Evolutionary conservation across 208 protist species (phyloP).

Genomic region (Trypanosoma mega): DNA sequence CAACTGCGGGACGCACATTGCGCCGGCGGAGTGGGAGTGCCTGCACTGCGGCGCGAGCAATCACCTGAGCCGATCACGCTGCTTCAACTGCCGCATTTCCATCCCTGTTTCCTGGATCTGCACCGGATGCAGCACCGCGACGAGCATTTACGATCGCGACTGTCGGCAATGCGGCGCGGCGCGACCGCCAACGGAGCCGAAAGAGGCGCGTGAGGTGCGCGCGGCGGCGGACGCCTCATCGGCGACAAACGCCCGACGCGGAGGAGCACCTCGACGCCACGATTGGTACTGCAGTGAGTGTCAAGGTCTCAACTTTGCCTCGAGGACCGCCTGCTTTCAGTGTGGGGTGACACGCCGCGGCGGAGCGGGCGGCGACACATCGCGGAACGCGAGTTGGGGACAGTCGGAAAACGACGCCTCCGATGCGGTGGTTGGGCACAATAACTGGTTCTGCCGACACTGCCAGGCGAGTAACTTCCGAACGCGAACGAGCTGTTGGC

Average conservation of each 20-base stretch:
- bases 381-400: background rate
- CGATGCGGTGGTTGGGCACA: conserved; percentile 32
- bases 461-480: conserved; percentile 87
- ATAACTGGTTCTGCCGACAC: conserved; percentile 81
- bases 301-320: conserved; percentile 71
- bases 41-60: conserved; percentile 77
- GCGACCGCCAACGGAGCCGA: conserved; percentile 50
- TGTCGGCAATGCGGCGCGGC: conserved; percentile 56
- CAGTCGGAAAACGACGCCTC: background rate
- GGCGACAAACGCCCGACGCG: background rate
- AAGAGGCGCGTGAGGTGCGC: conserved; percentile 33
- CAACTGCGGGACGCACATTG: conserved; percentile 58
- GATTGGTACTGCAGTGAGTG: conserved; percentile 81
- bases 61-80: conserved; percentile 64
- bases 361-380: background rate
- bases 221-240: background rate
- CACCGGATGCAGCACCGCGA: conserved; percentile 38
- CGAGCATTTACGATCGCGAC: conserved; percentile 76
- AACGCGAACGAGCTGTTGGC: conserved; percentile 78
- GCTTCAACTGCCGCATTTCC: conserved; percentile 64
- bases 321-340: conserved; percentile 67
- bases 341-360: conserved; percentile 38
- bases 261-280: background rate
- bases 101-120: conserved; percentile 84
- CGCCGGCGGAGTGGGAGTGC: conserved; percentile 79